Conservation (phyloP, 495 filamentous ascomycete species). For the Aspergillus diversus region DNA sequence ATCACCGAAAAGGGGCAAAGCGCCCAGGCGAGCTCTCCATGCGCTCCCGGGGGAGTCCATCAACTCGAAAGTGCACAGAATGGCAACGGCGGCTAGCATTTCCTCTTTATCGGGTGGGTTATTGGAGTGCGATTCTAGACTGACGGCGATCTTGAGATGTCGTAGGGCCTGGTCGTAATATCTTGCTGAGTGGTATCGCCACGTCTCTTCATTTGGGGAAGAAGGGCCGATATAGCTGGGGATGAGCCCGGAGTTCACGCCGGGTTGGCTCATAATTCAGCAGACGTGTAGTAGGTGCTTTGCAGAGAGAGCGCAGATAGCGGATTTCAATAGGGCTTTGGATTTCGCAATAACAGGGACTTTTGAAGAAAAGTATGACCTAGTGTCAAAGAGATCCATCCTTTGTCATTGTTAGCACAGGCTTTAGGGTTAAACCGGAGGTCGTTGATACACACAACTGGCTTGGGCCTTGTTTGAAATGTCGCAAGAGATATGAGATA, state of each 20-base stretch:
- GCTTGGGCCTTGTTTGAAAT: background rate
- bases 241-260: background rate
- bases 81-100: constrained; percentile 31
- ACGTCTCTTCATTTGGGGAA: constrained; percentile 19
- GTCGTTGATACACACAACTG: background rate
- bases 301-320: constrained; percentile 28
- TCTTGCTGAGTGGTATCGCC: constrained; percentile 27
- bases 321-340: constrained; percentile 22
- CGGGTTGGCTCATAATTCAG: background rate
- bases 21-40: constrained; percentile 31
- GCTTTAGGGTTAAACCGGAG: background rate
- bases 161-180: constrained; percentile 29
- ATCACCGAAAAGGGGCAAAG: constrained; percentile 24
- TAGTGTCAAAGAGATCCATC: constrained; percentile 32
- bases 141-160: constrained; percentile 23
- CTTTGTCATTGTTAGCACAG: constrained; percentile 4
- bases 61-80: constrained; percentile 28
- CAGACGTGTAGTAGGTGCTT: constrained; percentile 23
- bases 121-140: constrained; percentile 1
- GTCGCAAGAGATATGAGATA: background rate
- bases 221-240: background rate
- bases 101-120: constrained; percentile 21
- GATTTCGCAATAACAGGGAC: constrained; percentile 26
- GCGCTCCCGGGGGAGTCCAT: constrained; percentile 29
- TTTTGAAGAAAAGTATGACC: constrained; percentile 27